Percentiles rank a stretch among this genome's conserved stretches.
phyloP scores from a whole-genome alignment of 2,329 filamentous ascomycete species.

The Alternaria longipes region DNA sequence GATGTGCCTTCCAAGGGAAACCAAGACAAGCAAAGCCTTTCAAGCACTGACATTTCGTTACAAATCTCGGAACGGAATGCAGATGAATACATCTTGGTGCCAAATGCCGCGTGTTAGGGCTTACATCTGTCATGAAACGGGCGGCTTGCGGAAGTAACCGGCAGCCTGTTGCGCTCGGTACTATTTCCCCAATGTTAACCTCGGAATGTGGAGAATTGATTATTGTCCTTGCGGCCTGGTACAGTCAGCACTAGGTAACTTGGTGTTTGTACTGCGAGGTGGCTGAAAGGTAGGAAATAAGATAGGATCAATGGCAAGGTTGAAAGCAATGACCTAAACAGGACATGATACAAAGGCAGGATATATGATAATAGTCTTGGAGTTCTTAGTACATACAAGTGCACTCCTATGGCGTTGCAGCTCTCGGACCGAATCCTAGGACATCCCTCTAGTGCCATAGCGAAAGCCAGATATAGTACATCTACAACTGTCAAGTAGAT shows the following conservation, averaged over 20 bases:
- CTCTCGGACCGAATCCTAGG: too few species aligned
- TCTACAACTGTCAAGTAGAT: neutral
- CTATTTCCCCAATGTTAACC: neutral
- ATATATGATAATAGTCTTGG: too few species aligned
- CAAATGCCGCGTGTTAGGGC: slow-evolving; percentile 1
- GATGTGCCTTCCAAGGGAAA: slow-evolving; percentile 1
- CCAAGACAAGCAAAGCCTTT: slow-evolving; percentile 5
- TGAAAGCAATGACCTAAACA: neutral
- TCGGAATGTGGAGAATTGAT: neutral
- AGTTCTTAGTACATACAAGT: too few species aligned
- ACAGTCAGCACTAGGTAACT: neutral
- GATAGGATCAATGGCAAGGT: too few species aligned
- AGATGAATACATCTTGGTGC: neutral
- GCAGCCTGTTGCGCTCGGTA: neutral
- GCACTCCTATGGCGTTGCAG: too few species aligned
- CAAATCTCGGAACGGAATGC: neutral
- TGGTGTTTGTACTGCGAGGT: neutral
- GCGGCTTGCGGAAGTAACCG: slow-evolving; percentile 1
- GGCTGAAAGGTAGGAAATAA: neutral
- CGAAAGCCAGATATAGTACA: neutral
- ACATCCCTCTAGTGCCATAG: neutral
- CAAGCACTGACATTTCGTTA: neutral
- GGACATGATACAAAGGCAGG: neutral
- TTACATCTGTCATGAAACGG: neutral
- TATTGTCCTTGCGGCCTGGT: neutral